These are phyloP conservation scores for Microthlaspi erraticum DNA, from an alignment of 345 rosid genomes.

Conservation along the genomic window DNA sequence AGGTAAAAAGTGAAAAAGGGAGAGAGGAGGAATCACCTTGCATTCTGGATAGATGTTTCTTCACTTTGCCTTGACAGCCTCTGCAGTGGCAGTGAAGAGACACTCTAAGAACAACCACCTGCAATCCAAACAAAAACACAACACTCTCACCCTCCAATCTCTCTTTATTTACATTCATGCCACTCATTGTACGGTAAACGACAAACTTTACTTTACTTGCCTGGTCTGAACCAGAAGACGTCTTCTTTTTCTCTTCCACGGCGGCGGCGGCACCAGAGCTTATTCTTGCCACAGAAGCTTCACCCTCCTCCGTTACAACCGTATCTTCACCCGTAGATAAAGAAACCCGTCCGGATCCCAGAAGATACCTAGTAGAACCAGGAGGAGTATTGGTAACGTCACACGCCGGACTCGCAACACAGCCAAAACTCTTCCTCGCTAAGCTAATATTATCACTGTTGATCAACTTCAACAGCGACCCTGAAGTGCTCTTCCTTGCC, in stretches of 20 bases:
- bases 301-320: slow-evolving; percentile 37
- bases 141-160: slow-evolving; percentile 14
- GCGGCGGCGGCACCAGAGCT: background rate
- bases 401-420: slow-evolving; percentile 28
- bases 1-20: background rate
- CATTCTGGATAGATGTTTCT: slow-evolving; percentile 93
- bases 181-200: slow-evolving; percentile 26
- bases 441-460: slow-evolving; percentile 26
- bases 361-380: slow-evolving; percentile 72
- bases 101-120: slow-evolving; percentile 92
- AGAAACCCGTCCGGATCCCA: slow-evolving; percentile 50
- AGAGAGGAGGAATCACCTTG: slow-evolving; percentile 53
- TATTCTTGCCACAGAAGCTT: slow-evolving; percentile 15
- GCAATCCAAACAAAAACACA: slow-evolving; percentile 9
- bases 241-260: slow-evolving; percentile 34
- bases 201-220: slow-evolving; percentile 40
- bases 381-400: slow-evolving; percentile 58
- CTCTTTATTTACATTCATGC: slow-evolving; percentile 29
- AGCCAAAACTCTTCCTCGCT: slow-evolving; percentile 50
- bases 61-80: slow-evolving; percentile 89
- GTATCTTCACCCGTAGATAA: slow-evolving; percentile 51
- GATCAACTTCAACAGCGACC: slow-evolving; percentile 32
- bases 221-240: slow-evolving; percentile 37
- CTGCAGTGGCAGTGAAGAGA: slow-evolving; percentile 76
- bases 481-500: slow-evolving; percentile 26